Evolutionary conservation across 2,329 filamentous ascomycete genomes (phyloP).

Genomic region (Alternaria gansuensis): DNA sequence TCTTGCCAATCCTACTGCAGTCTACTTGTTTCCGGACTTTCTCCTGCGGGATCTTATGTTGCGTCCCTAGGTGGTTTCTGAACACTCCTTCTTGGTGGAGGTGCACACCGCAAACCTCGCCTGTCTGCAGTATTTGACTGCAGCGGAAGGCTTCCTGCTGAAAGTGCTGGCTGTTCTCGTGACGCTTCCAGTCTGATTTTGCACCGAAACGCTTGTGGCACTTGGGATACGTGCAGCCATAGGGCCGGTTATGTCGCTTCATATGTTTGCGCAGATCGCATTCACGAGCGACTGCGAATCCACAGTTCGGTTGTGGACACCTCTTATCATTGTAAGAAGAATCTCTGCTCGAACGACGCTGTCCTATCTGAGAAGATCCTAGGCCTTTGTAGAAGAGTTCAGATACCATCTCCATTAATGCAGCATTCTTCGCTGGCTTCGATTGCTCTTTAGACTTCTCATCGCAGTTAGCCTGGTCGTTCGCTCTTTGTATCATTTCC

Average conservation of each 20-base stretch:
- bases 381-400: constrained; percentile 38
- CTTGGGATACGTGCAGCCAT: constrained; percentile 76
- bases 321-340: constrained; percentile 21
- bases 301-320: constrained; percentile 35
- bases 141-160: constrained; percentile 78
- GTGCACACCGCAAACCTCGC: constrained; percentile 63
- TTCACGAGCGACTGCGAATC: constrained; percentile 37
- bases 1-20: constrained; percentile 68
- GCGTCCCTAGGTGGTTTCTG: constrained; percentile 65
- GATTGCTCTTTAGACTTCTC: background rate
- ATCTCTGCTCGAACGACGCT: constrained; percentile 27
- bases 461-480: constrained; percentile 4
- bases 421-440: constrained; percentile 26
- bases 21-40: constrained; percentile 56
- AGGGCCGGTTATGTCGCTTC: constrained; percentile 82
- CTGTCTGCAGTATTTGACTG: constrained; percentile 40
- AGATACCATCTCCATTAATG: constrained; percentile 36
- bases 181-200: constrained; percentile 93
- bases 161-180: constrained; percentile 82
- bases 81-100: constrained; percentile 69
- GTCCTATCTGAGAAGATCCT: constrained; percentile 18
- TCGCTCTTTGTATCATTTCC: constrained; percentile 25
- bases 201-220: constrained; percentile 84
- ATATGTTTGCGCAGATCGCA: constrained; percentile 72
- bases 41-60: constrained; percentile 55